Evolutionary conservation across 2,329 filamentous ascomycete genomes (phyloP), one percentile per base, ranked within the genome.

Genomic region (Aspergillus hortae): DNA sequence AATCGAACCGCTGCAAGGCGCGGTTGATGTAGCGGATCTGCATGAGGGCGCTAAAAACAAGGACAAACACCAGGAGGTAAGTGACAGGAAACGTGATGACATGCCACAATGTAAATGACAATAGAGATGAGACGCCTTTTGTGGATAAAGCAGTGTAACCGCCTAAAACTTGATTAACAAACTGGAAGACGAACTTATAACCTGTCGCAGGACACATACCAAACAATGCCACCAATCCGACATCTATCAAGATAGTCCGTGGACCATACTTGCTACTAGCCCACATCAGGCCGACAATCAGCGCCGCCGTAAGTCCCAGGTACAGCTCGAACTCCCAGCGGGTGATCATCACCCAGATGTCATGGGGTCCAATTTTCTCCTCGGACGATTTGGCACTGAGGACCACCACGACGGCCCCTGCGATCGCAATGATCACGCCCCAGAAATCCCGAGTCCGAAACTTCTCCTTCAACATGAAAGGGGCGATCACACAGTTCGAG

Each of bases 141-240:
- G 94, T 99, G 1, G 92, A 90, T 5, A 99, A 80, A 10, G 90
- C 94, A n/a, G 94, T 99, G 72, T 96, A 99, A 54, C 91, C 94
- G 60, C 90, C 90, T 91, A 45, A 48, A 11, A 38, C 27, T 11
- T 11, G 48, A 55, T 65, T 45, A 61, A 51, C 19, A 55, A 40
- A 52, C 30, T 46, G 47, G 48, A 45, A 54, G 49, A 11, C 27
- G 15, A 44, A 38, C 15, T 9, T n/a, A n/a, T 35, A 6, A 12
- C 33, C 33, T 35, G 35, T 17, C 35, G 14, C 35, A n/a, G 14
- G 14, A 3, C 12, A n/a, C 46, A 51, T 80, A 89, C 92, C 94
- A 73, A 96, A 97, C 4, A 99, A 77, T 3, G 89, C 94, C 40
- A 99, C 94, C 35, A 99, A 82, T 9, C 92, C 92, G 35, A 99